Conservation (phyloP, 176 grass and related monocot genomes). For the Aegilops tauschii region DNA sequence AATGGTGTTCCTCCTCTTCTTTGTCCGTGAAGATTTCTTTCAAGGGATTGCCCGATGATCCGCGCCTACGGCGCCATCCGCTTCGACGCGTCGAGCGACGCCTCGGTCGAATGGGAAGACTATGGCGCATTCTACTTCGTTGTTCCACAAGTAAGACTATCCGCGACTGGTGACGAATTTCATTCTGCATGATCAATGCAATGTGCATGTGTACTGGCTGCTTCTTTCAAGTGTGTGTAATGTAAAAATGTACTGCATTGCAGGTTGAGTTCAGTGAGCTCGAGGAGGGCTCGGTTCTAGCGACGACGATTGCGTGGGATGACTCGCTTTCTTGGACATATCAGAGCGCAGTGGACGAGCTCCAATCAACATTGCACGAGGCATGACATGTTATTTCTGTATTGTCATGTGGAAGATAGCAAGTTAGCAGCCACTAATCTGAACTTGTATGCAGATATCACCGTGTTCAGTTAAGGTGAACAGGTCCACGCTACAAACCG, state of each 20-base stretch:
- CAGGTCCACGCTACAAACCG: conserved; percentile 44
- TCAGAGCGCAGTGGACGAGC: conserved; percentile 48
- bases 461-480: conserved; percentile 47
- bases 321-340: conserved; percentile 72
- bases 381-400: neutral
- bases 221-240: neutral
- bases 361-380: conserved; percentile 63
- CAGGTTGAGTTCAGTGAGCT: conserved; percentile 92
- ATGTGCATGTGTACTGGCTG: neutral
- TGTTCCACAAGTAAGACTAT: conserved; percentile 64
- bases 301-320: conserved; percentile 77
- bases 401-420: neutral
- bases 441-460: conserved; percentile 57
- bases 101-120: conserved; percentile 72
- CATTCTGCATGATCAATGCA: neutral
- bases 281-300: conserved; percentile 70
- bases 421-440: neutral
- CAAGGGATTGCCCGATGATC: conserved; percentile 70
- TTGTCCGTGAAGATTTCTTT: conserved; percentile 59
- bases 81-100: conserved; percentile 56
- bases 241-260: neutral
- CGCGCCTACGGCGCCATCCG: conserved; percentile 90
- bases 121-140: conserved; percentile 90
- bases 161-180: neutral
- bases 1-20: neutral